Conservation (phyloP, 306 rosid genomes). For the Cicer yamashitae region DNA sequence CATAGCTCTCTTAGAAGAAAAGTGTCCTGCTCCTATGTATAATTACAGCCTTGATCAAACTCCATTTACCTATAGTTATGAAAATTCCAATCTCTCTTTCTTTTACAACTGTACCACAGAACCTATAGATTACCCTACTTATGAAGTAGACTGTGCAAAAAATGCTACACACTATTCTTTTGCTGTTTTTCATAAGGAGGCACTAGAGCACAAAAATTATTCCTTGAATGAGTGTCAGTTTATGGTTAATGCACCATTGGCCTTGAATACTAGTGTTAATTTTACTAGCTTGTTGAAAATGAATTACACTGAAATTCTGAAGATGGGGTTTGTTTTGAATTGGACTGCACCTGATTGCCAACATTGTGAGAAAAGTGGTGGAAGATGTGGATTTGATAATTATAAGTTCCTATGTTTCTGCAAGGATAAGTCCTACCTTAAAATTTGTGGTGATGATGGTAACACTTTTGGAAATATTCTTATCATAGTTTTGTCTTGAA, state of each 20-base stretch:
- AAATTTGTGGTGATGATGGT: conserved; percentile 61
- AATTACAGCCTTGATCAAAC: conserved; percentile 59
- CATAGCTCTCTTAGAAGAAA: conserved; percentile 29
- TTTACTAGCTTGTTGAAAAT: conserved; percentile 43
- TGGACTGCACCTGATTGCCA: conserved; percentile 65
- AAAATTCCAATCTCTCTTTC: conserved; percentile 55
- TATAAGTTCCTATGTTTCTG: conserved; percentile 60
- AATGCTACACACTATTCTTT: conserved; percentile 58
- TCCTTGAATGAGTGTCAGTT: conserved; percentile 55
- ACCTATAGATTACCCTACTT: conserved; percentile 48
- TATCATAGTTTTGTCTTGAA: background rate
- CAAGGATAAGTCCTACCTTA: conserved; percentile 52
- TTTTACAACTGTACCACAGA: conserved; percentile 62
- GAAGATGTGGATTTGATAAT: conserved; percentile 63
- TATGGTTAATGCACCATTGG: conserved; percentile 52
- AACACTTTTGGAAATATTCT: conserved; percentile 33
- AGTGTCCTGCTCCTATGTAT: conserved; percentile 61
- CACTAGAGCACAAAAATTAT: conserved; percentile 47
- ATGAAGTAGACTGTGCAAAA: conserved; percentile 53
- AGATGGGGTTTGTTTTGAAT: conserved; percentile 69
- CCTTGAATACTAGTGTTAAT: conserved; percentile 26
- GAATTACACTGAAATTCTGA: conserved; percentile 59
- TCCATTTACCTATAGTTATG: conserved; percentile 49
- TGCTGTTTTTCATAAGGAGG: conserved; percentile 60
- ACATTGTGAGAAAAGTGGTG: conserved; percentile 62